phyloP scores from a whole-genome alignment of 257 asterid species.

The Nyctanthes arbortristis region DNA sequence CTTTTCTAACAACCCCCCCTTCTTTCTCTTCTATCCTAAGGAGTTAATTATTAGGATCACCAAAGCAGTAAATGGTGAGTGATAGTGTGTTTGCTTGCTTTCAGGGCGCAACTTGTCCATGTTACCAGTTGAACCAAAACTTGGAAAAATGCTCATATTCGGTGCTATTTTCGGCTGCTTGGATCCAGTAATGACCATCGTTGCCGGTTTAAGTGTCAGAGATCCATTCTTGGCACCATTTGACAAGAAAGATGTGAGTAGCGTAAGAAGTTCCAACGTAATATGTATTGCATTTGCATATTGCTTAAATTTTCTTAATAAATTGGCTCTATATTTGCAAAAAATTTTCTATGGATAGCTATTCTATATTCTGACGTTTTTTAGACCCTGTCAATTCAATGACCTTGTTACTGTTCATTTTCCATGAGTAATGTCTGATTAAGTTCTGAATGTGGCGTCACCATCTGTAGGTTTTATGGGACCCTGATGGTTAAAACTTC shows the following conservation, averaged over 20 bases:
- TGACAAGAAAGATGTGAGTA: conserved; percentile 92
- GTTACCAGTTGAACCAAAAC: conserved; percentile 98
- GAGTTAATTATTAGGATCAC: neutral
- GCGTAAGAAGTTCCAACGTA: conserved; percentile 10
- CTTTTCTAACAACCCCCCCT: no score
- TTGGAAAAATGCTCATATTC: conserved; percentile 87
- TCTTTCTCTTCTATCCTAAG: conserved; percentile 15
- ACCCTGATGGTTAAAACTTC: conserved; percentile 3
- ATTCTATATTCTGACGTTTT: neutral
- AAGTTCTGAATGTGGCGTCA: conserved; percentile 15
- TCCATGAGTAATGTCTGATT: neutral
- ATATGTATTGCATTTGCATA: conserved; percentile 15
- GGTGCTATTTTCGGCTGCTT: conserved; percentile 82
- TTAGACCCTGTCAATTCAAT: conserved; percentile 6
- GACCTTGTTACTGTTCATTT: conserved; percentile 8
- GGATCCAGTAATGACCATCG: conserved; percentile 87
- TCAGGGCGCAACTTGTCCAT: conserved; percentile 76
- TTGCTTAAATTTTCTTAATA: neutral
- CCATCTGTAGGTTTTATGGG: conserved; percentile 2
- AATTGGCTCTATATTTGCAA: neutral
- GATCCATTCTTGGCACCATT: conserved; percentile 96
- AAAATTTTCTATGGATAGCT: neutral
- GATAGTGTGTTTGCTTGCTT: conserved; percentile 28
- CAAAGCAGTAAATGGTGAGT: conserved; percentile 10
- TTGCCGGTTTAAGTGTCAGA: conserved; percentile 83